Percentiles rank a stretch among this genome's conserved stretches.
These are phyloP conservation scores for Clonostachys rosea DNA, from an alignment of 2,329 filamentous ascomycete species.

Conservation along the genomic window DNA sequence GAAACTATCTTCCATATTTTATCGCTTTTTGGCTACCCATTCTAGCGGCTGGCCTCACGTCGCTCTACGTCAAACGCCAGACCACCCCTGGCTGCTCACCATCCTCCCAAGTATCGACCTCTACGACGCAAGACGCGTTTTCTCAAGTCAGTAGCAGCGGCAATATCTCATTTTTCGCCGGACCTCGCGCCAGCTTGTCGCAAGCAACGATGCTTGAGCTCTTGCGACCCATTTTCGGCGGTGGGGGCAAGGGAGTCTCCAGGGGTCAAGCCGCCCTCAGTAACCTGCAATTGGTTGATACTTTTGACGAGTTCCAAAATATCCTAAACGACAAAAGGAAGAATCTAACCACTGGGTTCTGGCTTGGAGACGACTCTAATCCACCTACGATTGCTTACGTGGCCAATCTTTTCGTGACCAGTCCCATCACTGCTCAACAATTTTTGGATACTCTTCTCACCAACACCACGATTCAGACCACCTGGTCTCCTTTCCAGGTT, in stretches of 20 bases:
- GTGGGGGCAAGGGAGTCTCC: conserved; percentile 6
- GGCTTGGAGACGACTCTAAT: conserved; percentile 58
- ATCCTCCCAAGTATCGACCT: conserved; percentile 36
- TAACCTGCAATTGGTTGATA: conserved; percentile 52
- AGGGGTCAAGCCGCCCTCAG: conserved; percentile 6
- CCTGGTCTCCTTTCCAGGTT: conserved; percentile 71
- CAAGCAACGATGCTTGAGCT: conserved; percentile 18
- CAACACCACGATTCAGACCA: conserved; percentile 64
- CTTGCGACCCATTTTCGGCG: conserved; percentile 32
- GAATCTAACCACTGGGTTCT: conserved; percentile 72
- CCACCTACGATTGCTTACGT: conserved; percentile 67
- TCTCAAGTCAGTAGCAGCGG: conserved; percentile 21
- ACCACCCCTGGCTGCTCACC: conserved; percentile 46
- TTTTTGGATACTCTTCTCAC: conserved; percentile 61
- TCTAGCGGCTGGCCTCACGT: conserved; percentile 72
- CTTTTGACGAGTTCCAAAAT: conserved; percentile 62
- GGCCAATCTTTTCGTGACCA: conserved; percentile 54
- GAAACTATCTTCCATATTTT: conserved; percentile 73
- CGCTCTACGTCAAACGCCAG: conserved; percentile 65
- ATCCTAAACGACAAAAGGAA: conserved; percentile 59
- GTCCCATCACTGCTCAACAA: conserved; percentile 60
- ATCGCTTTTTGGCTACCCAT: conserved; percentile 75
- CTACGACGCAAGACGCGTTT: conserved; percentile 28
- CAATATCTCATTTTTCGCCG: conserved; percentile 18
- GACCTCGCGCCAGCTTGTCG: conserved; percentile 29